These are phyloP conservation scores for Cyathus striatus DNA, from an alignment of 768 basidiomycete genomes.

Conservation along the genomic window DNA sequence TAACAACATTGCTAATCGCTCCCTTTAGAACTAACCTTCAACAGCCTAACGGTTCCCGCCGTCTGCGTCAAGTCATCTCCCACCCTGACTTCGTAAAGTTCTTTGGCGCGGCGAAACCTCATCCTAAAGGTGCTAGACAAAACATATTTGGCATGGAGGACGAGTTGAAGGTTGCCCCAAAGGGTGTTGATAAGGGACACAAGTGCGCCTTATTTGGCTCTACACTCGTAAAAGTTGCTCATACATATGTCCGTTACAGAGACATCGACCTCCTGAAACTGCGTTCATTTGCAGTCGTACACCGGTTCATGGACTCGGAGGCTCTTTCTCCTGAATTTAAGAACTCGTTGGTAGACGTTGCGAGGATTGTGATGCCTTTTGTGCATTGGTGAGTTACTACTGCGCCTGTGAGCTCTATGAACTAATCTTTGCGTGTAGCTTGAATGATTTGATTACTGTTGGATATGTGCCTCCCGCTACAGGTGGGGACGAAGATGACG, in stretches of 20 bases:
- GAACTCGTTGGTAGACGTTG: constrained; percentile 51
- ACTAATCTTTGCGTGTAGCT: constrained; percentile 17
- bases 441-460: constrained; percentile 51
- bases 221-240: constrained; percentile 1
- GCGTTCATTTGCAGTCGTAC: constrained; percentile 67
- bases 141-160: constrained; percentile 88
- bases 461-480: not conserved
- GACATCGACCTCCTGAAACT: constrained; percentile 92
- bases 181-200: constrained; percentile 83
- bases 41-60: constrained; percentile 49
- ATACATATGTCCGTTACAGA: constrained; percentile 25
- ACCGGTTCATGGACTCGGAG: constrained; percentile 66
- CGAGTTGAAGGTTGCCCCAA: constrained; percentile 87
- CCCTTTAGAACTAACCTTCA: constrained; percentile 53
- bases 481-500: constrained; percentile 3
- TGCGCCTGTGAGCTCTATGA: not conserved
- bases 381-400: constrained; percentile 61
- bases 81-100: constrained; percentile 64
- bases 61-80: constrained; percentile 64
- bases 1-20: not conserved
- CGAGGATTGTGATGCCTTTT: constrained; percentile 60
- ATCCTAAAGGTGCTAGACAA: constrained; percentile 55
- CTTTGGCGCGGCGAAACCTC: constrained; percentile 68
- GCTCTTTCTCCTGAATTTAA: constrained; percentile 66
- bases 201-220: constrained; percentile 33